Conservation (phyloP, 2,329 filamentous ascomycete genomes). For the Phoma herbarum region DNA sequence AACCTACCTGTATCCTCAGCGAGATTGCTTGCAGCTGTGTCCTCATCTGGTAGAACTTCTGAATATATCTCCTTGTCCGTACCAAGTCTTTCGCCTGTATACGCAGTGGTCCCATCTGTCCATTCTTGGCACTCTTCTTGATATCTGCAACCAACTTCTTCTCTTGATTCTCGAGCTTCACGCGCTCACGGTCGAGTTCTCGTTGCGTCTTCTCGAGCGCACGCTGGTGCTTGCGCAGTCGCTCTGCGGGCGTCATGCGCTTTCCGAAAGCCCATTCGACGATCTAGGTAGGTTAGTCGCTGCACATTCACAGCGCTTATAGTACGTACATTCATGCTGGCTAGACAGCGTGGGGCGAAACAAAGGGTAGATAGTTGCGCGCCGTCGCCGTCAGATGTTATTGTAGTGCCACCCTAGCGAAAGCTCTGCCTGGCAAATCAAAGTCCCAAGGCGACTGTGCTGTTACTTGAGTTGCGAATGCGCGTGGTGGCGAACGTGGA, state of each 20-base stretch:
- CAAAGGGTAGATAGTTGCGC: background rate
- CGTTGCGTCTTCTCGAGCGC: constrained; percentile 97
- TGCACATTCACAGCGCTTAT: background rate
- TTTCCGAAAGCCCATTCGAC: constrained; percentile 99
- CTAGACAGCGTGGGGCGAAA: constrained; percentile 7
- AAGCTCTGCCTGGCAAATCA: background rate
- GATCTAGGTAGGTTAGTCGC: constrained; percentile 66
- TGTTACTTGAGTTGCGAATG: background rate
- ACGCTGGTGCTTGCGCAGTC: constrained; percentile 91
- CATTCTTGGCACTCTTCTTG: constrained; percentile 97
- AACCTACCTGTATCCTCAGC: constrained; percentile 83
- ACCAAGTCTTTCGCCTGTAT: constrained; percentile 98
- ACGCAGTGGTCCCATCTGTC: constrained; percentile 97
- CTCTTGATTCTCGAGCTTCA: constrained; percentile 98
- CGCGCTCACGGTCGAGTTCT: constrained; percentile 91
- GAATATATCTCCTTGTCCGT: constrained; percentile 89
- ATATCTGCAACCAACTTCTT: constrained; percentile 96
- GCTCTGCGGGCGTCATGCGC: constrained; percentile 96
- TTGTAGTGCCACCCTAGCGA: background rate
- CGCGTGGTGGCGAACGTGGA: constrained; percentile 16
- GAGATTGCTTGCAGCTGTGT: constrained; percentile 97
- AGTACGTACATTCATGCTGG: constrained; percentile 66
- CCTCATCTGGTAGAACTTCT: constrained; percentile 98
- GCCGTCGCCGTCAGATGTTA: background rate
- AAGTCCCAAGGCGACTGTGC: background rate